Base-by-base conservation (phyloP, 148 eudicot species). In the Tetragonia tetragonoides region DNA sequence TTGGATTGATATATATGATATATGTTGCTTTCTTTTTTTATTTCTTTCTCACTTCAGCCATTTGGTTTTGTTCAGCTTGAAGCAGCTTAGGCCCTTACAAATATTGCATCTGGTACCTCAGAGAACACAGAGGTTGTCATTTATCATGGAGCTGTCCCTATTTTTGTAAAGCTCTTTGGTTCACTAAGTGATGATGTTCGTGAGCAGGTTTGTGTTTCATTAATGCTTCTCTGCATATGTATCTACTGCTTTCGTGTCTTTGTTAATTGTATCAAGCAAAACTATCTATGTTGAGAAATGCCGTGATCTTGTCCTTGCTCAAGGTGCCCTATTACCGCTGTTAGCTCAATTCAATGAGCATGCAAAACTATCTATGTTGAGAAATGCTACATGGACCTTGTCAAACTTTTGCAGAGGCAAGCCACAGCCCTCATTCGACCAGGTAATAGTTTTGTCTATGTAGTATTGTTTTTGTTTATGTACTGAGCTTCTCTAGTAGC, bases 81-180 rank as follows among this genome's bases (percentile, higher is more conserved):
- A 85, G 96, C 98, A 47, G 96, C 98, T 40, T 93, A 96, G 98
- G 96, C 98, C 47, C 96, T 93, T 41, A 93, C 98, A 66, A 93
- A 93, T 68, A 93, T 93, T 84, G 96, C 98, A 21, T 93, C 98
- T 61, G 96, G 98, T 23, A 93, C 98, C 47, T 91, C 96, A 37
- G 98, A 93, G 39, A 88, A 93, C 83, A 91, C 96, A 28, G 91
- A 83, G 83, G 95, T 91, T 74, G 96, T 93, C 81, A 90, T 93
- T 71, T 92, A 93, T 77, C 94, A 91, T 80, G 90, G 89, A 66
- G 96, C 96, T 86, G 92, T 93, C n/a, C 96, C 98, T 7, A 76
- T 91, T 74, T 93, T 93, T 79, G 92, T 87, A 76, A 88, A 90
- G 83, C 96, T 93, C 78, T 94, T 93, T 63, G 82, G 79, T 77